Percentiles rank a stretch among this genome's conserved stretches.
phyloP scores from a whole-genome alignment of 73 alveolate species.

The Paramecium pentaurelia region DNA sequence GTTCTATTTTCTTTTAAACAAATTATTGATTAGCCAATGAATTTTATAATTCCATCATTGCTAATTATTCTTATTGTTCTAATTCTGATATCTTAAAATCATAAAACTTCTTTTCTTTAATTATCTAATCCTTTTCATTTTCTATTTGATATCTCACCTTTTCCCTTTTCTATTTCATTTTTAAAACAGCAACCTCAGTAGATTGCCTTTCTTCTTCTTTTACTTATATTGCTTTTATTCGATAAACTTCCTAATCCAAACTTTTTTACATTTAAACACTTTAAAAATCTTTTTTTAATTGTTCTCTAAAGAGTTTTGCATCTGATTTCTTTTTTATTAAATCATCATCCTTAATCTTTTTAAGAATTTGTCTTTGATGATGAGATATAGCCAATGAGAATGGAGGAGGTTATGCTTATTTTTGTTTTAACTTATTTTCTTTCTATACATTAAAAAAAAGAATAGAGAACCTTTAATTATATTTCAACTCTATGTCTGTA shows the following conservation, averaged over 20 bases:
- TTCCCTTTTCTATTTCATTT: not conserved
- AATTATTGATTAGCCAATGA: not conserved
- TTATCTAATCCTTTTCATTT: not conserved
- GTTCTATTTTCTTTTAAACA: not conserved
- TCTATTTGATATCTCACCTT: not conserved
- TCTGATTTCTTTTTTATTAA: not conserved
- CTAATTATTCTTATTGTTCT: not conserved
- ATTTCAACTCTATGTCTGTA: not conserved
- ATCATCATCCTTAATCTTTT: not conserved
- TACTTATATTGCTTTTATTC: not conserved
- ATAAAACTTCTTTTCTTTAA: not conserved
- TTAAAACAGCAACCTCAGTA: not conserved
- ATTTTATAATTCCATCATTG: not conserved
- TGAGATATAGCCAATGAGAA: not conserved
- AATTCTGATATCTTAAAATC: not conserved
- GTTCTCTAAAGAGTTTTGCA: slow-evolving; percentile 27
- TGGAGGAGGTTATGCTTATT: slow-evolving; percentile 27
- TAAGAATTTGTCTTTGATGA: not conserved
- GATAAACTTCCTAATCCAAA: not conserved
- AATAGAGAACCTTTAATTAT: not conserved
- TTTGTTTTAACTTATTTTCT: not conserved
- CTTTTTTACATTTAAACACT: not conserved
- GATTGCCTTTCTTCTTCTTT: not conserved
- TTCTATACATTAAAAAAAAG: not conserved
- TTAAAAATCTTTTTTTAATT: not conserved